Evolutionary conservation across 495 filamentous ascomycete genomes (phyloP), one percentile per base, ranked within the genome.

Genomic region (Glutinoglossum americanum): DNA sequence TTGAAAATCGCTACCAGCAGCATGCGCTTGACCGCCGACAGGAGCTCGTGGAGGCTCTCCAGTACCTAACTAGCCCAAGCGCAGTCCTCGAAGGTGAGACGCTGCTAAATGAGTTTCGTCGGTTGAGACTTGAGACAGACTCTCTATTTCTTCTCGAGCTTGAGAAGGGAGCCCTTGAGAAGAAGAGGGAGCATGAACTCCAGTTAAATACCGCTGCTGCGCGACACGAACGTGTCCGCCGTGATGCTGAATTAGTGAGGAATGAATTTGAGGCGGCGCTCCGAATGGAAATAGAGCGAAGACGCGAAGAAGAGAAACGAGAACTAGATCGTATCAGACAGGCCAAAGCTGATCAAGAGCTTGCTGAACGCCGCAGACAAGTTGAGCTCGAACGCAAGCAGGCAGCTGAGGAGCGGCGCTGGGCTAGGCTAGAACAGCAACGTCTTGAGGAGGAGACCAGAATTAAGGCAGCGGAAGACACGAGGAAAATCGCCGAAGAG

Each of bases 171-270:
- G 71, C 73, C 21, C 69, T 67, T 4, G 68, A 73, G 39, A 64
- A 61, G 0, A 73, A 72, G 61, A 70, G 66, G 3, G 61, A 70
- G 6, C 81, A 87, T 59, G 73, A 73, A 57, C 73, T 73, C 51
- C 77, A 83, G 1, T 74, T 90, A 17, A 78, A 79, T 44, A 70
- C 74, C 45, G 83, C 80, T 0, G 76, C 74, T 15, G 73, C 69
- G 23, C 73, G 77, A 59, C 83, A 88, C 62, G 76, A 82, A 1
- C 73, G 75, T 15, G 71, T 89, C 17, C 72, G 81, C 17, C 72
- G 79, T 57, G 74, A 76, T 27, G 85, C 85, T 13, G 35, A 33
- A 21, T 21, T 26, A 25, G 37, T 33, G 3, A 53, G 41, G 11
- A 57, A 61, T n/a, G 44, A 25, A 0, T 60, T 60, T 39, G 23